Conservation (phyloP, 139 green algal genomes). For the Chlamydomonas sp. region DNA sequence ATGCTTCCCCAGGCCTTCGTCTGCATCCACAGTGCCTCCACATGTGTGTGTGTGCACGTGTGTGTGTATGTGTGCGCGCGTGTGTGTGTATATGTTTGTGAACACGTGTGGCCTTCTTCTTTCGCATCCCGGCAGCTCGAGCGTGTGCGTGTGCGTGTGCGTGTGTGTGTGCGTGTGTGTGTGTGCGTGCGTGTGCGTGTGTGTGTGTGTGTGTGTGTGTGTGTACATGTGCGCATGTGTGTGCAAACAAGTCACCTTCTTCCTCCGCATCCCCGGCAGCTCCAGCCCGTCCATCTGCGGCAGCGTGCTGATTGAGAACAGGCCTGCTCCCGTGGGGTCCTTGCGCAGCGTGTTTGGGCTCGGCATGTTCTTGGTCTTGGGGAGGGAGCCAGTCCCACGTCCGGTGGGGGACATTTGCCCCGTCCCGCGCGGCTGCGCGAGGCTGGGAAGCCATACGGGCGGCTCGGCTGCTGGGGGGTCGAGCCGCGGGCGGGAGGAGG, state of each 20-base stretch:
- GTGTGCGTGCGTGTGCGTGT: too few relatives aligned
- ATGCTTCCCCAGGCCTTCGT: too few relatives aligned
- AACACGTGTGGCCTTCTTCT: too few relatives aligned
- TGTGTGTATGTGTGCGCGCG: not conserved
- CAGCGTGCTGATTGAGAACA: constrained; percentile 34
- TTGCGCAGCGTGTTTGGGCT: constrained; percentile 13
- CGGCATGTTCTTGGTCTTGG: constrained; percentile 26
- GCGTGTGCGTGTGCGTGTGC: too few relatives aligned
- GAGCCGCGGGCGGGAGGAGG: too few relatives aligned
- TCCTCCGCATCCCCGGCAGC: constrained; percentile 15
- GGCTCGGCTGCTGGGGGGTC: constrained; percentile 31
- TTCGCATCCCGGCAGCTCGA: too few relatives aligned
- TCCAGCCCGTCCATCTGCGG: constrained; percentile 26
- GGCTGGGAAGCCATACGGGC: constrained; percentile 30
- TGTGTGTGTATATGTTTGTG: not conserved
- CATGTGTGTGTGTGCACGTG: too few relatives aligned
- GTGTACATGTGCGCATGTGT: not conserved
- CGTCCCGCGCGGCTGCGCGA: constrained; percentile 11
- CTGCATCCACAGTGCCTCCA: too few relatives aligned
- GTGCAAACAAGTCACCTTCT: constrained; percentile 10
- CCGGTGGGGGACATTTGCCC: not conserved
- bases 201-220: too few relatives aligned
- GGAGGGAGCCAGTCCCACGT: constrained; percentile 18
- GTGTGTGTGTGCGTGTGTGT: too few relatives aligned
- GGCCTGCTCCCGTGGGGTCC: not conserved